A percentile compares a stretch with the other conserved stretches of the same genome.
Conservation (phyloP, 2,329 filamentous ascomycete genomes). For the Botrytis elliptica region DNA sequence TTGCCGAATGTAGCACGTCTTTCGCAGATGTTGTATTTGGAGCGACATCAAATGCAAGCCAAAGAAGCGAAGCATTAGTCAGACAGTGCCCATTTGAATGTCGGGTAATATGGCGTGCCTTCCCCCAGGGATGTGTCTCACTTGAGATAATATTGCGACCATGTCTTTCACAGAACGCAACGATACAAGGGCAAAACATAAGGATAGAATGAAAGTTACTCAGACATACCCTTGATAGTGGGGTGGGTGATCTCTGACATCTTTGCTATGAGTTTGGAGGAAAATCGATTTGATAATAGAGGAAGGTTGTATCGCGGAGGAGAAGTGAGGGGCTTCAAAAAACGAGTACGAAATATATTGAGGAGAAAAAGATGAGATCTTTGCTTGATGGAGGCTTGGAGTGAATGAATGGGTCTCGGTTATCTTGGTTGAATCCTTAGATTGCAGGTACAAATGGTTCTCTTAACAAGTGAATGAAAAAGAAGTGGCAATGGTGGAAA, state of each 20-base stretch:
- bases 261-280: slow-evolving; percentile 11
- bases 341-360: slow-evolving; percentile 7
- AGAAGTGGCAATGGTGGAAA: not conserved
- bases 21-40: slow-evolving; percentile 10
- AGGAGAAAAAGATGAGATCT: not conserved
- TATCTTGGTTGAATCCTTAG: not conserved
- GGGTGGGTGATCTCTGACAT: slow-evolving; percentile 57
- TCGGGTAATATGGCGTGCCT: not conserved
- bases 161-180: not conserved
- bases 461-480: not conserved
- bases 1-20: slow-evolving; percentile 19
- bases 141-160: slow-evolving; percentile 11
- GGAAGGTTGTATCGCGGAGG: not conserved
- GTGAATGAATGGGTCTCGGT: not conserved
- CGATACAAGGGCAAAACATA: not conserved
- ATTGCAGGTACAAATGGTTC: not conserved
- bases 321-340: not conserved
- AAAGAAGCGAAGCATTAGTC: slow-evolving; percentile 1
- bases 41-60: slow-evolving; percentile 1
- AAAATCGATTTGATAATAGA: not conserved
- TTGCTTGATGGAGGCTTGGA: not conserved
- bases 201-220: not conserved
- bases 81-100: not conserved
- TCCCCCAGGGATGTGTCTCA: not conserved
- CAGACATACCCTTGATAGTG: slow-evolving; percentile 56